Evolutionary conservation across 2,329 filamentous ascomycete species (phyloP), one percentile per base, ranked within the genome.

Genomic region (Xylaria digitata): DNA sequence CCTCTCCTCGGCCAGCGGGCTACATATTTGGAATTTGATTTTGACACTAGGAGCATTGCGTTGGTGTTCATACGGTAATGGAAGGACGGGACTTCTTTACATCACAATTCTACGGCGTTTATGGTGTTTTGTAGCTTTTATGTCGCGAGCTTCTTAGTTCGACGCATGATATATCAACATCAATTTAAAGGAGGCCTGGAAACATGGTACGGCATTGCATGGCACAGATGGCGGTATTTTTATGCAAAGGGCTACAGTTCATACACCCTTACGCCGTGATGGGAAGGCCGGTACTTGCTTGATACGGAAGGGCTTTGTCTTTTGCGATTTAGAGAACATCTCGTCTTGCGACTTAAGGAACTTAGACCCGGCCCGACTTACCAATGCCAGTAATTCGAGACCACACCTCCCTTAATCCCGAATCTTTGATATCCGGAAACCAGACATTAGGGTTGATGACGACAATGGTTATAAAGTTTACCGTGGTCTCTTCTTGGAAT

Each of bases 41-140:
- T 64, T 57, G 19, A 43, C 45, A 49, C 55, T 32, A 8, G 32
- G 26, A 66, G 67, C 69, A 70, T 71, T 72, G 70, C 67, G 68
- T 71, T 40, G 60, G 67, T 61, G 61, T 66, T 53, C 23, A 30
- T 19, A 53, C 37, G 57, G 50, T 58, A 46, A 54, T 32, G 49
- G 32, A 58, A 15, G 59, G 32, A 62, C 32, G 30, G 57, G 23
- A 37, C 58, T 52, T 45, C 17, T 56, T 52, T 57, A 30, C 19
- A 26, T 48, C 9, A 32, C 57, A 69, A 62, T 48, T 61, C 19
- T 26, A 46, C n/a, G 62, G 68, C 40, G 58, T 65, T 61, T 40
- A 2, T 15, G 15, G 37, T 21, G 37, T 43, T 42, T 23, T 49
- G 11, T 30, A n/a, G 26, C 26, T n/a, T 26, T 54, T 15, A 11